Base-by-base conservation (phyloP, 306 rosid genomes). In the Canavalia gladiata region DNA sequence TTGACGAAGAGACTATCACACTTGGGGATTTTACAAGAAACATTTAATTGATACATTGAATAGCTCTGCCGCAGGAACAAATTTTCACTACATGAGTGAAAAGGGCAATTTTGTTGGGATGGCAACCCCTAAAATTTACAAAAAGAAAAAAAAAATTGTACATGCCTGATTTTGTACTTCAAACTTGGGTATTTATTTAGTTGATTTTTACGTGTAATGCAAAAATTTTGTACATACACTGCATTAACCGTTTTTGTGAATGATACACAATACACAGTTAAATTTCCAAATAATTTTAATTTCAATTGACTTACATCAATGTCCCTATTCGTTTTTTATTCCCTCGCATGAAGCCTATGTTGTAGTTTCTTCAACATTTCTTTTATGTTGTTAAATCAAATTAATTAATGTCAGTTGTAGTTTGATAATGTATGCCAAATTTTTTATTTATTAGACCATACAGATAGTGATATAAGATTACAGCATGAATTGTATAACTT, bases 231-330 rank as follows among this genome's bases (percentile, higher is more conserved):
- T 46, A 9, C 25, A 3, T 35, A 6, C 30, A 30, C 62, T 58
- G n/a, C 46, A 30, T 55, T 13, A 46, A 35, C 41, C 34, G 33
- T 58, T 57, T 58, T 47, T 64, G 58, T 52, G n/a, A 1, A n/a
- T 51, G 74, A 13, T 63, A 18, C 25, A 18, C 25, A 50, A 72
- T 33, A 18, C 50, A 67, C 57, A 62, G 29, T 35, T 42, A 29
- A 30, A 2, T 13, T 4, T 8, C 13, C 8, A 30, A 52, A 42
- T 12, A 2, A 78, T 67, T 33, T 41, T 25, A 65, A 28, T 52
- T 77, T 66, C 45, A 66, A 9, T 64, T 18, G 31, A 75, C 59
- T 63, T 49, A 1, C 25, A 62, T 51, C 51, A 51, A 51, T 65
- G 66, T 29, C 45, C 12, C 25, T 10, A 6, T 51, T 25, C 29